A percentile compares a stretch with the other conserved stretches of the same genome.
phyloP scores from a whole-genome alignment of 225 moss, liverwort and hornwort species.

The Bryum argenteum region DNA sequence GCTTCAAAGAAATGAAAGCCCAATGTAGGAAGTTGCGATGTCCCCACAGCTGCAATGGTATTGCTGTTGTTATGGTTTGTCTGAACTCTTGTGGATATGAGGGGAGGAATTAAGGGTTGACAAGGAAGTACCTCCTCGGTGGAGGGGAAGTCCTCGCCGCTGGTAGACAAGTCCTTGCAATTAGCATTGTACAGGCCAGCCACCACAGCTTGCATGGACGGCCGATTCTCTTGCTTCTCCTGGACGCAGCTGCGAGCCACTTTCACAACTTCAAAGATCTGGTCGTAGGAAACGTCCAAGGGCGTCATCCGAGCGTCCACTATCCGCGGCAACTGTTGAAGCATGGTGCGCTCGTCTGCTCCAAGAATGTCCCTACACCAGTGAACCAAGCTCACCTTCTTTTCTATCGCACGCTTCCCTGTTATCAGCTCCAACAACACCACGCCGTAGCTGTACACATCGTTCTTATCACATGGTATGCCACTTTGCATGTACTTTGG shows the following conservation, averaged over 20 bases:
- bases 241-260: conserved; percentile 51
- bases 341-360: conserved; percentile 43
- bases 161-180: conserved; percentile 35
- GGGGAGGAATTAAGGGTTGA: neutral
- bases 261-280: conserved; percentile 46
- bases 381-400: conserved; percentile 40
- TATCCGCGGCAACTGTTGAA: conserved; percentile 36
- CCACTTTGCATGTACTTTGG: conserved; percentile 42
- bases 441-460: conserved; percentile 79
- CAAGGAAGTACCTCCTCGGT: conserved; percentile 17
- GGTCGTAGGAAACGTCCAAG: conserved; percentile 37
- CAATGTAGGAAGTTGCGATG: no score
- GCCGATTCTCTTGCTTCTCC: conserved; percentile 44
- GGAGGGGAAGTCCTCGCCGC: conserved; percentile 33
- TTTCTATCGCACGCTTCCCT: conserved; percentile 54
- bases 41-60: no score
- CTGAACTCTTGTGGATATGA: neutral
- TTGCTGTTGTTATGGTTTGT: no score
- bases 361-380: conserved; percentile 51
- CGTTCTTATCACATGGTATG: conserved; percentile 53
- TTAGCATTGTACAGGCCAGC: conserved; percentile 47
- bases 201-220: conserved; percentile 56
- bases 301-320: conserved; percentile 50
- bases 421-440: conserved; percentile 69
- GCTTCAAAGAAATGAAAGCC: no score